Evolutionary conservation across 257 asterid genomes (phyloP).

Genomic region (Pogostemon cablin): DNA sequence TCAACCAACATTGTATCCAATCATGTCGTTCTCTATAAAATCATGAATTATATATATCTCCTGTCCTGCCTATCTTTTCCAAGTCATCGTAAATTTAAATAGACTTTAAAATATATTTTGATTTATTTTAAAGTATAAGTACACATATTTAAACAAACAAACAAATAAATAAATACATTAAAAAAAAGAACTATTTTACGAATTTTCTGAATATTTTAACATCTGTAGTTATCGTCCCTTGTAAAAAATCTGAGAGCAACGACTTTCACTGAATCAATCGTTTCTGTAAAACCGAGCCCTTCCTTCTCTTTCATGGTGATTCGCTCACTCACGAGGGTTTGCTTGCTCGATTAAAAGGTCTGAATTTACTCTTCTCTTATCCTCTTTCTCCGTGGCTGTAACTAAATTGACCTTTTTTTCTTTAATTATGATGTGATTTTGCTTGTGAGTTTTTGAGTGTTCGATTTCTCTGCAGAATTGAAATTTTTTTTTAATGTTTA

Average conservation of each 20-base stretch:
- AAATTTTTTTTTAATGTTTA: not conserved
- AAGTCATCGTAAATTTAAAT: no score
- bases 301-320: conserved; percentile 20
- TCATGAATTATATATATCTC: no score
- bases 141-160: no score
- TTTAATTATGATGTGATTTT: conserved; percentile 1
- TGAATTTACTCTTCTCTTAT: not conserved
- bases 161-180: no score
- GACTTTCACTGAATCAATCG: conserved; percentile 35
- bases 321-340: conserved; percentile 31
- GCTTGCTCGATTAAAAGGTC: conserved; percentile 25
- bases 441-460: conserved; percentile 13
- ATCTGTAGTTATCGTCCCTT: conserved; percentile 4
- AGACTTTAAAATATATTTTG: no score
- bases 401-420: conserved; percentile 1
- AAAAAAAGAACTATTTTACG: no score
- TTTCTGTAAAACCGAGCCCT: conserved; percentile 26
- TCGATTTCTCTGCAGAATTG: conserved; percentile 12
- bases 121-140: no score
- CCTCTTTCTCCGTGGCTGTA: not conserved
- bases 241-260: conserved; percentile 28
- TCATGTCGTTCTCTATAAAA: no score
- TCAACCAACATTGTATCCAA: no score
- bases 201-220: no score
- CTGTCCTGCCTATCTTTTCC: no score